Percentiles rank a stretch among this genome's conserved stretches.
phyloP scores from a whole-genome alignment of 371 early-diverging fungal species.

The Fennellomyces sp. region DNA sequence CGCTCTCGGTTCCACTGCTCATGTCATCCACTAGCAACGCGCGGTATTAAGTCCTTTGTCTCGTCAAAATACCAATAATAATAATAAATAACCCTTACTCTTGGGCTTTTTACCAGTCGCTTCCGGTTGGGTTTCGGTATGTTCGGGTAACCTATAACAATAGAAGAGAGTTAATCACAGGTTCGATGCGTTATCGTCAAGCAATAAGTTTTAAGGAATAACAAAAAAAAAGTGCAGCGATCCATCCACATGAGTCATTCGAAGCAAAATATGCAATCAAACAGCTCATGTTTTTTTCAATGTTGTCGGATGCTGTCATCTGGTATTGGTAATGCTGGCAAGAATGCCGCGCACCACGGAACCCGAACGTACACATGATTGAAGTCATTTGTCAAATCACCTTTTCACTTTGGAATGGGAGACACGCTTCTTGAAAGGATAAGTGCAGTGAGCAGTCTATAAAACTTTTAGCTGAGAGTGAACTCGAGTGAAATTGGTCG shows the following conservation, averaged over 20 bases:
- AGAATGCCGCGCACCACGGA: neutral
- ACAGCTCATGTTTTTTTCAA: neutral
- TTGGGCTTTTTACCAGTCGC: slow-evolving; percentile 15
- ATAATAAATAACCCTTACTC: neutral
- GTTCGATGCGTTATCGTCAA: neutral
- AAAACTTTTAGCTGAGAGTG: too few species aligned
- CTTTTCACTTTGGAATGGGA: slow-evolving; percentile 7
- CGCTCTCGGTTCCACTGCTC: slow-evolving; percentile 67
- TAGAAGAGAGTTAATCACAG: neutral
- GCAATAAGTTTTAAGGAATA: too few species aligned
- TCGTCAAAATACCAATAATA: neutral
- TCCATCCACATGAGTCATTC: too few species aligned
- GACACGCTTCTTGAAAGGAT: too few species aligned
- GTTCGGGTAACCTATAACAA: slow-evolving; percentile 12
- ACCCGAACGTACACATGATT: neutral
- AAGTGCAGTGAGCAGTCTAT: too few species aligned
- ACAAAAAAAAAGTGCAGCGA: too few species aligned
- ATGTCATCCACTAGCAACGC: slow-evolving; percentile 59
- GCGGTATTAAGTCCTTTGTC: neutral
- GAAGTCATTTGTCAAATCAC: neutral
- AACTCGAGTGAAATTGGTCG: too few species aligned
- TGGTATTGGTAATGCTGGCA: neutral
- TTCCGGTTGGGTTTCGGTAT: slow-evolving; percentile 12
- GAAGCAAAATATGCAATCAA: neutral
- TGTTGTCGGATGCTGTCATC: neutral